phyloP scores from a whole-genome alignment of 2,329 filamentous ascomycete genomes.

The Trichoderma koningiopsis region DNA sequence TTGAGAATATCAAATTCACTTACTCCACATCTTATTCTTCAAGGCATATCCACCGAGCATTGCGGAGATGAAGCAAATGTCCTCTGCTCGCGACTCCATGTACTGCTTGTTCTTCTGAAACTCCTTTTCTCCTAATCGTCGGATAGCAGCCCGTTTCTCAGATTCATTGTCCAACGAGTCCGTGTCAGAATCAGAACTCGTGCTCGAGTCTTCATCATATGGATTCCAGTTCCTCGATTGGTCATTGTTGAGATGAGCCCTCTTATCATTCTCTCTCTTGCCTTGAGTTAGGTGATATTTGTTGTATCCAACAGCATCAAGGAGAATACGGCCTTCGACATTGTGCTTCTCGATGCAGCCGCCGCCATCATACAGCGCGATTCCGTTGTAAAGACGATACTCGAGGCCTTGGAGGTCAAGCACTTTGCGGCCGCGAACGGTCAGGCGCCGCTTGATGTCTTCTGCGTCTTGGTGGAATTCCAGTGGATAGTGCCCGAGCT shows the following conservation, averaged over 20 bases:
- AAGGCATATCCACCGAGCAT: conserved; percentile 48
- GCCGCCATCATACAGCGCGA: conserved; percentile 37
- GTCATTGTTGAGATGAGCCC: conserved; percentile 33
- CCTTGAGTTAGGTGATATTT: conserved; percentile 44
- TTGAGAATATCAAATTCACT: conserved; percentile 28
- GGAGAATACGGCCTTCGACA: conserved; percentile 45
- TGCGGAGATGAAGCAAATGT: conserved; percentile 47
- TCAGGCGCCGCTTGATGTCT: conserved; percentile 35
- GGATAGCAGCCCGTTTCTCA: conserved; percentile 26
- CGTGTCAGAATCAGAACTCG: conserved; percentile 3
- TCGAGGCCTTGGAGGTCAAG: conserved; percentile 47
- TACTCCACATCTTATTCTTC: conserved; percentile 50
- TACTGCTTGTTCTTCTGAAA: conserved; percentile 43
- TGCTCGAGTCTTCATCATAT: background rate
- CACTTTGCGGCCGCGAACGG: conserved; percentile 42
- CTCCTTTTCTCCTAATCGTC: conserved; percentile 38
- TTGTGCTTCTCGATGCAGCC: conserved; percentile 38
- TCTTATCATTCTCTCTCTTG: conserved; percentile 36
- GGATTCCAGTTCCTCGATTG: conserved; percentile 11
- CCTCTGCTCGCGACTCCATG: conserved; percentile 43
- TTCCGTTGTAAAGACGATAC: conserved; percentile 47
- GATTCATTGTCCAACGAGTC: conserved; percentile 21
- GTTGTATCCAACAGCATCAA: conserved; percentile 47
- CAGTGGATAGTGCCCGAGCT: conserved; percentile 44
- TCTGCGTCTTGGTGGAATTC: conserved; percentile 38